Conservation (phyloP, 306 rosid species). For the Chamaecrista fasciculata region DNA sequence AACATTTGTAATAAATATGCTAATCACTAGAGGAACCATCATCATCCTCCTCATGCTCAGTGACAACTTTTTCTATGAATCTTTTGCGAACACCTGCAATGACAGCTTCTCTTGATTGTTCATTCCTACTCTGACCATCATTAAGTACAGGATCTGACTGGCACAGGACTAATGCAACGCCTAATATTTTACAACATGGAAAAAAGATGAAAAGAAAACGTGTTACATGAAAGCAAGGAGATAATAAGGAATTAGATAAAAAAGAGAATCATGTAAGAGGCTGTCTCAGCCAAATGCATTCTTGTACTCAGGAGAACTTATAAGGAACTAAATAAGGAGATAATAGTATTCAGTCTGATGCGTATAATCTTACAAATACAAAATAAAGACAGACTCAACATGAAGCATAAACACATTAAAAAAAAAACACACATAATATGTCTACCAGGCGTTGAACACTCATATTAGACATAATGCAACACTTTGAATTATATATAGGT, state of each 20-base stretch:
- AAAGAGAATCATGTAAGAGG: background rate
- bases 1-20: conserved; percentile 4
- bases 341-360: background rate
- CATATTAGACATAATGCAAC: too few species aligned
- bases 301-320: background rate
- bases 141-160: conserved; percentile 86
- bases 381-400: background rate
- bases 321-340: background rate
- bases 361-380: background rate
- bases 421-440: too few species aligned
- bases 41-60: conserved; percentile 68
- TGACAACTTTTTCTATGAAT: conserved; percentile 74
- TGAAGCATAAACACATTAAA: too few species aligned
- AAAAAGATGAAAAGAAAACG: background rate
- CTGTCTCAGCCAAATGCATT: background rate
- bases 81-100: conserved; percentile 75
- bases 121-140: conserved; percentile 68
- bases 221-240: background rate
- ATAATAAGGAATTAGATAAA: background rate
- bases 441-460: too few species aligned
- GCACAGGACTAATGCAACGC: conserved; percentile 89
- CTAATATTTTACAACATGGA: conserved; percentile 40
- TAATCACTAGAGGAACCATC: conserved; percentile 86
- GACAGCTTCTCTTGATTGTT: conserved; percentile 65
- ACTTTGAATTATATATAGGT: too few species aligned